Evolutionary conservation across 108 stramenopile species (phyloP), one percentile per base, ranked within the genome.

Genomic region (Schizochytrium sp.): DNA sequence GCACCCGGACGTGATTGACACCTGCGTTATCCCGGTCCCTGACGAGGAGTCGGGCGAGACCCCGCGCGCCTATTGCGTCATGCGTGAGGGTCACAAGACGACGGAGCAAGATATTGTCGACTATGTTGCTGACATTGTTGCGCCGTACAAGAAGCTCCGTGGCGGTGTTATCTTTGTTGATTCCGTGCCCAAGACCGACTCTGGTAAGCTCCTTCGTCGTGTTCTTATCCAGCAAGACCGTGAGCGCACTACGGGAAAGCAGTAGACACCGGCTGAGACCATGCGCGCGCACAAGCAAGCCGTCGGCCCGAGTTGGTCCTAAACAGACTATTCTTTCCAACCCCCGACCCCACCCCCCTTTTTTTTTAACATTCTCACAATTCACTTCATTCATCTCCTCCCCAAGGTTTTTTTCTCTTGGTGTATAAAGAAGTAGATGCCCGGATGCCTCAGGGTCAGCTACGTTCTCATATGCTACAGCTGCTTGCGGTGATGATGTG

Each of bases 141-240:
- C 96, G 18, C 96, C 95, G 0, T 93, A 96, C 92, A 98, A 98
- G 89, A 93, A 95, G 60, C 88, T 98, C 25, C 92, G 94, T 63
- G 96, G 96, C 6, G 96, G 95, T 48, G 95, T 98, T 25, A 53
- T 93, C 3, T 98, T 97, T 88, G 88, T 92, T 5, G 95, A 96
- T 59, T 91, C 89, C n/a, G 95, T 98, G 72, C 97, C 97, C 23
- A 97, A 97, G 89, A 94, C 94, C 44, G 95, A 97, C 2, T 93
- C 94, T 72, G 97, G 97, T 0, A 98, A 98, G 94, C 96, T 97
- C 58, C 90, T 98, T 28, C 92, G 97, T 14, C 91, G 97, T n/a
- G 88, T 96, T 12, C 89, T 97, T 63, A 89, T 95, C 51, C 92
- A 94, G 34, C 58, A 44, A 1, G 60, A 88, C 87, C 63, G 63